phyloP scores from a whole-genome alignment of 2,329 filamentous ascomycete genomes.

The Exophiala viscosa region DNA sequence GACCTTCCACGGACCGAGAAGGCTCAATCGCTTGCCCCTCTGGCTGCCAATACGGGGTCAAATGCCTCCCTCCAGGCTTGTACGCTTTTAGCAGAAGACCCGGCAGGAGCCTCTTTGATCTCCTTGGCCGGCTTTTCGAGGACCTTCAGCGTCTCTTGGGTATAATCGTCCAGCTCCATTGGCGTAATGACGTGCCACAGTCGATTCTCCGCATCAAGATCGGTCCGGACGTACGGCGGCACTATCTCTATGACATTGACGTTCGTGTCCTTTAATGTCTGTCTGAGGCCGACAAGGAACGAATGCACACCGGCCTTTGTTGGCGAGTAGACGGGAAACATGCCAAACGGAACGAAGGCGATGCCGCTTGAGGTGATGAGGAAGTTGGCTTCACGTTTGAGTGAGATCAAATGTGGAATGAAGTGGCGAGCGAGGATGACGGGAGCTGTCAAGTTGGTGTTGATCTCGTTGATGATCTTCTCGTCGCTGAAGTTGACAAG shows the following conservation, averaged over 20 bases:
- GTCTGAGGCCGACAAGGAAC: constrained; percentile 31
- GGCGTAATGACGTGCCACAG: constrained; percentile 28
- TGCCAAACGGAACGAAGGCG: constrained; percentile 30
- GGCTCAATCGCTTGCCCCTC: neutral
- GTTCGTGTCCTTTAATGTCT: constrained; percentile 31
- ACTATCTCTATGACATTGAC: constrained; percentile 37
- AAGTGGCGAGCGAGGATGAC: constrained; percentile 31
- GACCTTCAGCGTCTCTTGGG: constrained; percentile 29
- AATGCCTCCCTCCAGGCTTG: constrained; percentile 22
- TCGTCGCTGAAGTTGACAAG: constrained; percentile 25
- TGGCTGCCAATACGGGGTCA: constrained; percentile 6
- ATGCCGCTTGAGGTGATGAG: constrained; percentile 32
- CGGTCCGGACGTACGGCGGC: constrained; percentile 38
- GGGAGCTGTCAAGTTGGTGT: constrained; percentile 32
- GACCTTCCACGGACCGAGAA: too few relatives aligned
- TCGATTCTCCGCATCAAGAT: constrained; percentile 31
- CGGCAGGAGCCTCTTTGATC: constrained; percentile 33
- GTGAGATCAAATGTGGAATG: constrained; percentile 28
- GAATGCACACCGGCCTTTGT: constrained; percentile 35
- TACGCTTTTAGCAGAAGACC: constrained; percentile 27
- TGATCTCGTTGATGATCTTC: constrained; percentile 27
- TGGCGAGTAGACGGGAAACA: constrained; percentile 34
- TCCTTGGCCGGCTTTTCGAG: constrained; percentile 27
- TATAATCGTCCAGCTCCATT: constrained; percentile 35
- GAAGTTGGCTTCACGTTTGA: constrained; percentile 27